Evolutionary conservation across 257 asterid species (phyloP), one percentile per base, ranked within the genome.

Genomic region (Osmanthus fragrans): DNA sequence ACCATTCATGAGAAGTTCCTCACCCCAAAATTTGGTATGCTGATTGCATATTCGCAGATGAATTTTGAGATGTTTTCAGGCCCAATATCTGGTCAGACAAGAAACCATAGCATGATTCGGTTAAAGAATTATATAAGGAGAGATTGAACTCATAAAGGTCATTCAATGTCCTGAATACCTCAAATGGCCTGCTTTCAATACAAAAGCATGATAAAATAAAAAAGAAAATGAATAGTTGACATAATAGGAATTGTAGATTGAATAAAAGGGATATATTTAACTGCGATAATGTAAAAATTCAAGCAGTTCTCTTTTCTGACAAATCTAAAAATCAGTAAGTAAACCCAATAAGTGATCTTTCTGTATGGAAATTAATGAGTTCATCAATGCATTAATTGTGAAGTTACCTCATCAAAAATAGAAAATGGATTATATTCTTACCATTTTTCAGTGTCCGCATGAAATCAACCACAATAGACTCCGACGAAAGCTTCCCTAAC

Each of bases 401-500:
- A 13, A 79, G 42, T 27, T 64, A 33, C 34, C 47, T 33, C 34
- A 18, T 33, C 27, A 63, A 63, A 63, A 63, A 11, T 11, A 49
- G 36, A 73, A 73, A 34, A 76, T 56, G 29, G 51, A 45, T 37
- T 64, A 33, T 7, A 74, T 30, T 77, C 86, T 84, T 80, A 94
- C 98, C 97, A 79, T 81, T 73, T 86, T 90, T 90, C 77, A 96
- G 86, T 64, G 83, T 90, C 85, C 76, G 67, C 75, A 96, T 67
- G 85, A 83, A 86, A 77, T 82, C 87, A 86, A 88, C 90, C 18
- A 92, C 87, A 45, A 71, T 78, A 75, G 90, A 73, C 83, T 92
- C 97, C 70, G 92, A 88, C 21, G 56, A 71, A 67, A 86, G 80
- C 92, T 89, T 92, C 84, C 97, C 99, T 87, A 96, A 70, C 21